Conservation (phyloP, 2,329 filamentous ascomycete species). For the Aspergillus caelatus region DNA sequence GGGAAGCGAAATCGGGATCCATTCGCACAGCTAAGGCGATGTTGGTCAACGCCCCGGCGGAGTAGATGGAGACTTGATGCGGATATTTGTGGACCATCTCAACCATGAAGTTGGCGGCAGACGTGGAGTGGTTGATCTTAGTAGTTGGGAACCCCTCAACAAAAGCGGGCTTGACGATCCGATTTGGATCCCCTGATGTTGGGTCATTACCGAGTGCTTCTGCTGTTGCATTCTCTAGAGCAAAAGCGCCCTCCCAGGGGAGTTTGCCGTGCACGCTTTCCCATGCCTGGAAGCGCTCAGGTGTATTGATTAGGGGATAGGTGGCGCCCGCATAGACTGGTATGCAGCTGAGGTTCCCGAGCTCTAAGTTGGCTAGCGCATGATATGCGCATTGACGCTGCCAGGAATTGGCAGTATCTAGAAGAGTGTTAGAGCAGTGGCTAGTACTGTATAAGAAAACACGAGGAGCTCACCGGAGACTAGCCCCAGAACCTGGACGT, state of each 20-base stretch:
- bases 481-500: conserved; percentile 49
- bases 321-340: conserved; percentile 52
- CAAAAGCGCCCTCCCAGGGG: conserved; percentile 52
- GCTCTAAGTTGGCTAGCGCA: conserved; percentile 51
- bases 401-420: conserved; percentile 51
- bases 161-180: conserved; percentile 47
- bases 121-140: conserved; percentile 39
- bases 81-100: conserved; percentile 53
- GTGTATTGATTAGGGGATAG: conserved; percentile 52
- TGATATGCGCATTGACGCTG: conserved; percentile 50
- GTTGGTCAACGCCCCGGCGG: conserved; percentile 53
- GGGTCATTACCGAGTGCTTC: conserved; percentile 50
- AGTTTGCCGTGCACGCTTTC: conserved; percentile 48
- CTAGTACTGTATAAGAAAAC: not conserved
- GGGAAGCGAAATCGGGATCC: conserved; percentile 50
- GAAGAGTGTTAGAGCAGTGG: conserved; percentile 10
- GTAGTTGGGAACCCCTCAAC: conserved; percentile 51
- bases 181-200: conserved; percentile 48
- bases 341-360: conserved; percentile 52
- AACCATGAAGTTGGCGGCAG: conserved; percentile 52
- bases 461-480: conserved; percentile 24
- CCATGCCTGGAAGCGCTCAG: conserved; percentile 49
- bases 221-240: conserved; percentile 45
- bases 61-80: conserved; percentile 53
- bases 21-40: conserved; percentile 52